phyloP scores from a whole-genome alignment of 148 eudicot genomes.

The Rhododendron henanense region DNA sequence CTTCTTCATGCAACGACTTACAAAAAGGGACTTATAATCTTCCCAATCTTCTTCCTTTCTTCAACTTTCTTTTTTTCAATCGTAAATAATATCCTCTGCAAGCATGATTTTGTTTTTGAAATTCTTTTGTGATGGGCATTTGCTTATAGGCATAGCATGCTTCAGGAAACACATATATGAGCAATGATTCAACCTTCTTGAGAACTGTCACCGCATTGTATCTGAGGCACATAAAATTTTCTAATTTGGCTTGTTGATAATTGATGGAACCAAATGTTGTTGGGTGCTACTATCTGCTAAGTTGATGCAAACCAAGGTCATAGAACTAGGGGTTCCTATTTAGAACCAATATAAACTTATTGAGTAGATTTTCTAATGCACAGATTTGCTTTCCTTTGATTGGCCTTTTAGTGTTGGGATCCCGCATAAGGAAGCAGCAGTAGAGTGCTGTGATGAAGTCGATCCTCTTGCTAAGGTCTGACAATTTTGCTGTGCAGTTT shows the following conservation, averaged over 20 bases:
- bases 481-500: neutral
- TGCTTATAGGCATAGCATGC: neutral
- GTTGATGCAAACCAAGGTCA: neutral
- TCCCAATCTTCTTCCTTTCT: neutral
- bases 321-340: neutral
- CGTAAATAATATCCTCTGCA: neutral
- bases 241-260: neutral
- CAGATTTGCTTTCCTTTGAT: conserved; percentile 7
- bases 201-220: neutral
- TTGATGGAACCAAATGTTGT: neutral
- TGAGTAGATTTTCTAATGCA: conserved; percentile 15
- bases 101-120: neutral
- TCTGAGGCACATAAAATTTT: neutral
- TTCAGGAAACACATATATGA: neutral
- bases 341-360: neutral
- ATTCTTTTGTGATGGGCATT: neutral
- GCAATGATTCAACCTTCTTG: neutral
- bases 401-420: conserved; percentile 35
- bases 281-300: neutral
- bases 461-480: conserved; percentile 49
- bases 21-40: neutral
- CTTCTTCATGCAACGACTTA: neutral
- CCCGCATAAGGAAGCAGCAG: conserved; percentile 49
- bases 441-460: conserved; percentile 47
- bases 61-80: neutral